Conservation (phyloP, 179 eudicot species). For the Silene coronaria region DNA sequence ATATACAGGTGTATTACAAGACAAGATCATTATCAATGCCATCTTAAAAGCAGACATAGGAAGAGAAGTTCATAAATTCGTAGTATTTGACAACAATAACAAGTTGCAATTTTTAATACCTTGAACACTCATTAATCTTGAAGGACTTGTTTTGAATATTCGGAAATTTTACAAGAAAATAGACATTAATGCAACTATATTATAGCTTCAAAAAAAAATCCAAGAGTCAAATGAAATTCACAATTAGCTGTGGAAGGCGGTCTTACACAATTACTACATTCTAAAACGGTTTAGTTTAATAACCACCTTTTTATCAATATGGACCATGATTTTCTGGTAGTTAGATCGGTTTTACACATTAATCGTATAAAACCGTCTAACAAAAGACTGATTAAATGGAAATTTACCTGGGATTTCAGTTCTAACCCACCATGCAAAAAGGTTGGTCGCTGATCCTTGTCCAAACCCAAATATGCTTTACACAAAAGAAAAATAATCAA, state of each 20-base stretch:
- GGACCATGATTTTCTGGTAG: background rate
- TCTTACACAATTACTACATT: too few species aligned
- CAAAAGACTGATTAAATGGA: background rate
- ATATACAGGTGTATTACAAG: background rate
- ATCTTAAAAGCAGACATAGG: background rate
- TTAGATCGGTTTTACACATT: too few species aligned
- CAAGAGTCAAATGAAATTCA: too few species aligned
- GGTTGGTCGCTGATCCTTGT: background rate
- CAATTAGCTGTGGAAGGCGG: too few species aligned
- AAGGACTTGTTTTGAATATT: background rate
- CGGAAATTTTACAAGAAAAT: background rate
- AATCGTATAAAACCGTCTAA: too few species aligned
- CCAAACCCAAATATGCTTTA: background rate
- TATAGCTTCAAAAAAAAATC: too few species aligned
- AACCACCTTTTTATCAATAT: background rate
- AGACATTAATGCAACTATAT: too few species aligned
- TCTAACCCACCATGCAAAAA: background rate
- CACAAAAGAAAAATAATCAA: background rate
- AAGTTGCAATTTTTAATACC: background rate
- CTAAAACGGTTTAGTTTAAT: too few species aligned
- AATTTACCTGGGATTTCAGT: slow-evolving; percentile 5
- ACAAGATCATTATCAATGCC: slow-evolving; percentile 10
- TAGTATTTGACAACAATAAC: background rate
- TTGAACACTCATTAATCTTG: background rate
- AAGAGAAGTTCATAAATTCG: background rate